Evolutionary conservation across 2,329 filamentous ascomycete species (phyloP), one percentile per base, ranked within the genome.

Genomic region (Chrysosporium keratinophilum): DNA sequence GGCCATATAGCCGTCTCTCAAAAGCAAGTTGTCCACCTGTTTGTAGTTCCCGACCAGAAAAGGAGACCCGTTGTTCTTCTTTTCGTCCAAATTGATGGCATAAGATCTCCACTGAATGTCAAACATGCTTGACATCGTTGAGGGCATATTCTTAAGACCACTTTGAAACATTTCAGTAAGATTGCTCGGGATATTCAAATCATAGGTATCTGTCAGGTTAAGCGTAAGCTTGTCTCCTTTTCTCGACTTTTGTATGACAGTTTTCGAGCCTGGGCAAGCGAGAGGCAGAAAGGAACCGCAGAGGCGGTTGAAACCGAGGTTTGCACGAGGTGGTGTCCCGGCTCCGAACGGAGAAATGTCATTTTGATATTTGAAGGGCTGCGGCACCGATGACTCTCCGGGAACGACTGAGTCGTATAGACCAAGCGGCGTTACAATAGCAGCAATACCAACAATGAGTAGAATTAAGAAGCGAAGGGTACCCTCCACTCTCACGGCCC

Each of bases 381-480:
- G 45, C 0, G 56, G 20, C 1, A 58, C 52, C 9, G 59, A 55
- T 1, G 62, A 54, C 0, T 51, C 23, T 1, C 54, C 50, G 0
- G 61, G 61, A 1, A 62, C 63, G 34, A 74, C 57, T 3, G 63
- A 60, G n/a, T 76, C 69, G 45, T 71, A 71, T 0, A 77, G 62
- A 1, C 74, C 74, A 3, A 77, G 61, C 0, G 74, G 74, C 0
- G 74, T 76, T 2, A 76, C 62, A 4, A 76, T 64, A n/a, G 72
- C 69, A 1, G 74, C 67, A 9, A 74, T 50, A 15, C 67, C 28
- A 2, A 67, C 34, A 11, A 52, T 23, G 28, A 55, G 35, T 14
- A 51, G 51, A 1, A 67, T 50, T 7, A 70, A 49, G 0, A 69
- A 56, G 14, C 57, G 60, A 42, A 65, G 35, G 54, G 59, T 63